Evolutionary conservation across 2,329 filamentous ascomycete genomes (phyloP).

Genomic region (Aspergillus texensis): DNA sequence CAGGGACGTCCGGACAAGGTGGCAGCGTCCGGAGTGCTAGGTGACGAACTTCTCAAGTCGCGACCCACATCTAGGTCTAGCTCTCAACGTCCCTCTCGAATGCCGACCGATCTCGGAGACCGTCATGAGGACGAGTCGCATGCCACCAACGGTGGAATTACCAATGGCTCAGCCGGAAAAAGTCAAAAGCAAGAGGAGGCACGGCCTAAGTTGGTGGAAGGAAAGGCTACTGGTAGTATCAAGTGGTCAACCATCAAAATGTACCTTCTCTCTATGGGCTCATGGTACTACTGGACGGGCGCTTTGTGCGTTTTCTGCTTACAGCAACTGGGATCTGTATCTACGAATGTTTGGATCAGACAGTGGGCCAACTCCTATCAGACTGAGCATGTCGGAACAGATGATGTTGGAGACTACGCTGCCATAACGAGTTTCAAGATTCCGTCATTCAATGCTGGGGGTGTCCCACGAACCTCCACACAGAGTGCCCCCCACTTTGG

Average conservation of each 20-base stretch:
- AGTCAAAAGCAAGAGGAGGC: constrained; percentile 50
- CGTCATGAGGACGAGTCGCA: constrained; percentile 57
- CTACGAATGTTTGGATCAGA: constrained; percentile 91
- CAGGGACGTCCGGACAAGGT: constrained; percentile 80
- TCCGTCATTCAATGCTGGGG: constrained; percentile 40
- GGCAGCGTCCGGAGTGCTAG: constrained; percentile 83
- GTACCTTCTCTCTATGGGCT: constrained; percentile 90
- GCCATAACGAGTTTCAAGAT: constrained; percentile 41
- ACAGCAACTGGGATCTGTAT: constrained; percentile 84
- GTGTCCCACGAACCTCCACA: constrained; percentile 37
- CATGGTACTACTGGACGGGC: constrained; percentile 90
- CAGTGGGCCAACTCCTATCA: constrained; percentile 92
- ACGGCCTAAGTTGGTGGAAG: constrained; percentile 63
- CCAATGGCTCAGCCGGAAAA: constrained; percentile 38
- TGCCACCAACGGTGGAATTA: constrained; percentile 50
- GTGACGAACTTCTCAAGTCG: constrained; percentile 80
- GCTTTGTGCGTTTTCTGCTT: constrained; percentile 73
- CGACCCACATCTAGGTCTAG: constrained; percentile 68
- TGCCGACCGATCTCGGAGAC: constrained; percentile 73
- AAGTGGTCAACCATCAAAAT: constrained; percentile 83
- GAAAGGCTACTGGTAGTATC: constrained; percentile 82
- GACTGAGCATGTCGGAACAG: constrained; percentile 41
- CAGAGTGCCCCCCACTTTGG: constrained; percentile 33
- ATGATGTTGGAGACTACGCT: constrained; percentile 45
- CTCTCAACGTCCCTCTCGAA: constrained; percentile 76